A percentile compares a stretch with the other conserved stretches of the same genome.
Conservation (phyloP, 305 asterid genomes). For the Nicotiana rustica region DNA sequence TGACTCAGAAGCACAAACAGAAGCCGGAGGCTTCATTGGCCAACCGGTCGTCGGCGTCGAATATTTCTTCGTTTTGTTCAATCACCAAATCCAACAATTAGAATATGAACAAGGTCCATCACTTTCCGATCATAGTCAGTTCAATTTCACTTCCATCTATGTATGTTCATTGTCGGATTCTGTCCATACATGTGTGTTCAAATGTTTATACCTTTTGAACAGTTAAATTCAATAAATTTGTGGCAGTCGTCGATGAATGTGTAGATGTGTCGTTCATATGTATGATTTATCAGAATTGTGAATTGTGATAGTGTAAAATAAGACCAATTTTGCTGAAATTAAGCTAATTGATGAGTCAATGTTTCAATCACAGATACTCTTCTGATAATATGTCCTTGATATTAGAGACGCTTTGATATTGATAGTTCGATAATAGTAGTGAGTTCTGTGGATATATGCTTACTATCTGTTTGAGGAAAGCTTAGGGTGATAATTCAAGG, state of each 20-base stretch:
- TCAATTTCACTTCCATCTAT: not conserved
- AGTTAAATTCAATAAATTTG: not conserved
- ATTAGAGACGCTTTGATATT: not conserved
- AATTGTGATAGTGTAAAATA: not conserved
- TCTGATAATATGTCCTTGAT: not conserved
- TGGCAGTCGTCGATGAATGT: not conserved
- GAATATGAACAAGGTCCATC: not conserved
- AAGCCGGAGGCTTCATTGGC: not conserved
- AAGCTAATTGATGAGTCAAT: not conserved
- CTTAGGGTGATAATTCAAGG: not conserved
- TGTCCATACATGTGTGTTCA: not conserved
- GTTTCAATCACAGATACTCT: not conserved
- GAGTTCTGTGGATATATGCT: not conserved
- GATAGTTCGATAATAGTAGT: not conserved
- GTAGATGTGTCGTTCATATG: not conserved
- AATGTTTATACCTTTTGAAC: not conserved
- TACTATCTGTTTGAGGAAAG: constrained; percentile 13
- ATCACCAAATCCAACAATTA: not conserved
- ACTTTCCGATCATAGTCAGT: constrained; percentile 8
- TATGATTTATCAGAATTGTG: not conserved
- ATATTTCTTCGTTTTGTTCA: constrained; percentile 1
- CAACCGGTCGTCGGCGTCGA: not conserved
- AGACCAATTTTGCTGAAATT: not conserved
- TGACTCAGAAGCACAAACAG: not conserved
- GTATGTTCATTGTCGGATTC: not conserved